Conservation (phyloP, 345 rosid species). For the Dovyalis caffra region DNA sequence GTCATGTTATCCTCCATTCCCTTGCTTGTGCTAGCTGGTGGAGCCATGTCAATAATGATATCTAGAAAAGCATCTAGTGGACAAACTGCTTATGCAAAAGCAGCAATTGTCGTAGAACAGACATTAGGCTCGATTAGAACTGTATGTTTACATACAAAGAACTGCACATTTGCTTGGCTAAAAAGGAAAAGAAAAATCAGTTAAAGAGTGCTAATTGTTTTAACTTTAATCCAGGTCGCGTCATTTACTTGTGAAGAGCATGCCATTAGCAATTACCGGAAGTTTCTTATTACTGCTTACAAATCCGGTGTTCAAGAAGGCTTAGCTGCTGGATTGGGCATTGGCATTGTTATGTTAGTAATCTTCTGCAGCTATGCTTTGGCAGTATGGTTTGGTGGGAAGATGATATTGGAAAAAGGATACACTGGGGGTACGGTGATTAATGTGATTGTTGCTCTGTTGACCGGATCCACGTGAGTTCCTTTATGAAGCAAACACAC, state of each 20-base stretch:
- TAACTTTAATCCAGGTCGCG: slow-evolving; percentile 48
- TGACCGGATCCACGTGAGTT: slow-evolving; percentile 73
- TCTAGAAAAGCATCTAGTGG: slow-evolving; percentile 58
- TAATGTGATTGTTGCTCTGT: slow-evolving; percentile 50
- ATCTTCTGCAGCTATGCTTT: slow-evolving; percentile 48
- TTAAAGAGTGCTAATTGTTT: not conserved
- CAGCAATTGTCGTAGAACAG: slow-evolving; percentile 71
- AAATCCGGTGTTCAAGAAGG: slow-evolving; percentile 54
- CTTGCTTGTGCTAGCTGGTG: slow-evolving; percentile 62
- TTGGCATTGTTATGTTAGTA: slow-evolving; percentile 36
- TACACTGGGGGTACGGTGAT: slow-evolving; percentile 61
- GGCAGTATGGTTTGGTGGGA: slow-evolving; percentile 67
- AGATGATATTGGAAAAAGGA: slow-evolving; percentile 58
- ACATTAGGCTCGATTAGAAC: slow-evolving; percentile 73
- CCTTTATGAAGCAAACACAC: not conserved
- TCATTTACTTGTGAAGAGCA: slow-evolving; percentile 68
- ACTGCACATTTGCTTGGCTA: not conserved
- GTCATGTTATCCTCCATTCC: slow-evolving; percentile 71
- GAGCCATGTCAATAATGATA: slow-evolving; percentile 40
- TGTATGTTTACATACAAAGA: slow-evolving; percentile 34
- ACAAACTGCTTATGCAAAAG: slow-evolving; percentile 69
- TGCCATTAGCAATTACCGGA: slow-evolving; percentile 51
- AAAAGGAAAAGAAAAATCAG: not conserved
- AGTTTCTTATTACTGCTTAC: slow-evolving; percentile 48
- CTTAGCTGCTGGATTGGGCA: slow-evolving; percentile 51